Conservation (phyloP, 1,284 basidiomycete species). For the Ustilago cynodontis region DNA sequence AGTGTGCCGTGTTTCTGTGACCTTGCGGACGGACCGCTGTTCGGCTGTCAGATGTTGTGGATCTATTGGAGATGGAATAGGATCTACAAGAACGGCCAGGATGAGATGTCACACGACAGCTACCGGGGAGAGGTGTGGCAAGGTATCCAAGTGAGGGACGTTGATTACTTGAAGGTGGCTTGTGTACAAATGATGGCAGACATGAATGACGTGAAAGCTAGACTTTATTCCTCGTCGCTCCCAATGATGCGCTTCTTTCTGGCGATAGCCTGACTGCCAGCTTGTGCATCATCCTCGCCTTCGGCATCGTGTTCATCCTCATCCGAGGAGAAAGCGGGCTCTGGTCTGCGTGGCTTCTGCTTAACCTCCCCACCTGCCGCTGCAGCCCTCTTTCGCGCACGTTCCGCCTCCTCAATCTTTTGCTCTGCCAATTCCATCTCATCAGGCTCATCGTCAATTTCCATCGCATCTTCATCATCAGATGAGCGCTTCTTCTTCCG, state of each 20-base stretch:
- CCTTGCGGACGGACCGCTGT: background rate
- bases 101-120: slow-evolving; percentile 4
- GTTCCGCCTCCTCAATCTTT: slow-evolving; percentile 50
- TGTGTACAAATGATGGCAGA: background rate
- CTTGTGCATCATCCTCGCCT: slow-evolving; percentile 26
- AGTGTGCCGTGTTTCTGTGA: background rate
- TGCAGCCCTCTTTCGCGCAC: slow-evolving; percentile 43
- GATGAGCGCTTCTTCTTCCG: slow-evolving; percentile 39
- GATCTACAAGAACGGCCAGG: background rate
- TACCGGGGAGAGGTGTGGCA: background rate
- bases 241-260: slow-evolving; percentile 59
- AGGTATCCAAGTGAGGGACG: background rate
- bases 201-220: background rate
- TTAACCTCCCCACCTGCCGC: slow-evolving; percentile 3
- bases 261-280: slow-evolving; percentile 27
- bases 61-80: background rate
- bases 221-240: slow-evolving; percentile 46
- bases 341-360: slow-evolving; percentile 39
- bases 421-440: slow-evolving; percentile 61
- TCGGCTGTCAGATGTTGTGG: background rate
- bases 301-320: slow-evolving; percentile 48
- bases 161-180: background rate
- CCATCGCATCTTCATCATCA: slow-evolving; percentile 58
- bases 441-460: slow-evolving; percentile 64
- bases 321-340: slow-evolving; percentile 45